Evolutionary conservation across 2,329 filamentous ascomycete genomes (phyloP).

Genomic region (Nemania sp.): DNA sequence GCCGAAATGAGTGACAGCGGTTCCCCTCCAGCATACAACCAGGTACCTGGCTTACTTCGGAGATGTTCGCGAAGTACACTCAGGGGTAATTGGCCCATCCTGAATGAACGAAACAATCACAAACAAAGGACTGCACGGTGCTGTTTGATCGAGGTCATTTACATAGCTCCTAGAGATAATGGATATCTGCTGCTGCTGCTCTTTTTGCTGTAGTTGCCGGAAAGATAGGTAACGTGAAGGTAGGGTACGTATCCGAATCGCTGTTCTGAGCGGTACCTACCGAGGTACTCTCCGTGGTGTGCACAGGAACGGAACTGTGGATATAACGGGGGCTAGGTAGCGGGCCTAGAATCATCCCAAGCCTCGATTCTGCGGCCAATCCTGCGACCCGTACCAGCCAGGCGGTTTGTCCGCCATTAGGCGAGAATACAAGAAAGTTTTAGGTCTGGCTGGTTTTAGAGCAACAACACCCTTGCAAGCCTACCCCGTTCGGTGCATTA

Average conservation of each 20-base stretch:
- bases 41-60: too few relatives aligned
- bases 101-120: too few relatives aligned
- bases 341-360: slow-evolving; percentile 38
- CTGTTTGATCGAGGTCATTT: too few relatives aligned
- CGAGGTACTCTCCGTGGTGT: not conserved
- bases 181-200: too few relatives aligned
- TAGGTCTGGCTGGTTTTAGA: slow-evolving; percentile 36
- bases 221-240: too few relatives aligned
- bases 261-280: not conserved
- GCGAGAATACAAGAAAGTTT: slow-evolving; percentile 14
- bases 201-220: too few relatives aligned
- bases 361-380: slow-evolving; percentile 42
- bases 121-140: too few relatives aligned
- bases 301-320: not conserved
- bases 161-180: too few relatives aligned
- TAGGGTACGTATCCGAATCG: too few relatives aligned
- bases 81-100: too few relatives aligned
- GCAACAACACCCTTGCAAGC: slow-evolving; percentile 24
- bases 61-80: too few relatives aligned
- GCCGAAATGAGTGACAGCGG: slow-evolving; percentile 12
- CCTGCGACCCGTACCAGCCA: slow-evolving; percentile 42
- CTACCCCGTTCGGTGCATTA: slow-evolving; percentile 25
- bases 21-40: too few relatives aligned
- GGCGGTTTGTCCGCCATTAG: slow-evolving; percentile 40
- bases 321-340: slow-evolving; percentile 22